Conservation (phyloP, 176 grass and related monocot species). For the Thalia dealbata region DNA sequence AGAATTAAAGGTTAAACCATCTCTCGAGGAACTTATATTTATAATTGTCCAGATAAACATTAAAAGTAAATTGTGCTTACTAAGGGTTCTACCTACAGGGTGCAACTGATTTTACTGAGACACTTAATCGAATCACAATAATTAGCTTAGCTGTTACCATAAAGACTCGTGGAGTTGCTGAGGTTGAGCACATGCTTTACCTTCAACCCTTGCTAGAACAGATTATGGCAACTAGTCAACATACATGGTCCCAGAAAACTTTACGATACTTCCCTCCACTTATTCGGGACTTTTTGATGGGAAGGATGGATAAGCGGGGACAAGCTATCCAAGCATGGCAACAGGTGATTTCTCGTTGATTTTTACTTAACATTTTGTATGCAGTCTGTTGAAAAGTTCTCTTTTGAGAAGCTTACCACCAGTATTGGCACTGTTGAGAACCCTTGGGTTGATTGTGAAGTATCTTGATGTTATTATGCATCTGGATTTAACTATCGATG, state of each 20-base stretch:
- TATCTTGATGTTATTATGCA: neutral
- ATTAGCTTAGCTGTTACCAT: conserved; percentile 98
- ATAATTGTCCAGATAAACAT: neutral
- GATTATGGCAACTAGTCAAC: conserved; percentile 96
- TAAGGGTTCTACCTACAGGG: conserved; percentile 39
- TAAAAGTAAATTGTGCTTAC: neutral
- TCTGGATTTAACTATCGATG: too few species aligned
- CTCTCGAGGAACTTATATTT: neutral
- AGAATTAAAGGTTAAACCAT: conserved; percentile 68
- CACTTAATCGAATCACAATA: conserved; percentile 97
- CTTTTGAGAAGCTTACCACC: neutral
- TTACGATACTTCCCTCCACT: conserved; percentile 67
- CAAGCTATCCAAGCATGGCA: conserved; percentile 93
- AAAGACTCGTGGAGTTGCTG: conserved; percentile 91
- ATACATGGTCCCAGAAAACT: conserved; percentile 96
- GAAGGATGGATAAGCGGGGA: conserved; percentile 75
- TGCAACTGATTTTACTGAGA: conserved; percentile 97
- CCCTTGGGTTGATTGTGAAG: neutral
- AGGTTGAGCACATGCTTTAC: conserved; percentile 95
- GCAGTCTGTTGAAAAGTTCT: neutral
- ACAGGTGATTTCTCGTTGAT: conserved; percentile 32
- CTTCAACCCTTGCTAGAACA: conserved; percentile 88
- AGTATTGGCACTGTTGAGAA: neutral
- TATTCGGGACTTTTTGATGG: conserved; percentile 73
- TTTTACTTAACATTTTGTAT: neutral